These are phyloP conservation scores for Calamus simplicifolius DNA, from an alignment of 176 grass and related monocot genomes.

Conservation along the genomic window DNA sequence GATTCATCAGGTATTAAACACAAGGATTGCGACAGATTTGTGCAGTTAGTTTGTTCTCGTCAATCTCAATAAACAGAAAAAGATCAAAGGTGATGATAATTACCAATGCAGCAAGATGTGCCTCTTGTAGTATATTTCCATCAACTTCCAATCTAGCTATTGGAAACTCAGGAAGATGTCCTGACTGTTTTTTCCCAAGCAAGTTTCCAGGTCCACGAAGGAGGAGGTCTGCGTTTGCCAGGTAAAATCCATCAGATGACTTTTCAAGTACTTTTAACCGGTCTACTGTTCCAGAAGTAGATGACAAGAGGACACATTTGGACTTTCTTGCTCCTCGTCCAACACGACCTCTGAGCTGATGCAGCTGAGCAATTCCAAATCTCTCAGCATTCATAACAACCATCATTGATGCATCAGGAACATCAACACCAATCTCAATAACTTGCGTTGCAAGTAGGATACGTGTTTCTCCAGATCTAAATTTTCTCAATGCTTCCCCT, in stretches of 20 bases:
- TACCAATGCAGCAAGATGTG: slow-evolving; percentile 78
- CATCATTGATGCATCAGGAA: slow-evolving; percentile 97
- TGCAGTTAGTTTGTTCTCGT: no score
- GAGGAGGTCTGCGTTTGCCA: slow-evolving; percentile 74
- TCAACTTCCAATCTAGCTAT: slow-evolving; percentile 91
- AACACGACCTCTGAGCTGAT: slow-evolving; percentile 84
- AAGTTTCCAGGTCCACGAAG: slow-evolving; percentile 81
- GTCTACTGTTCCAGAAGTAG: slow-evolving; percentile 38
- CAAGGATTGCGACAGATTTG: no score
- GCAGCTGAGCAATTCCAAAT: slow-evolving; percentile 85
- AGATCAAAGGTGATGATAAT: slow-evolving; percentile 1
- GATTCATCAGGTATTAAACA: no score
- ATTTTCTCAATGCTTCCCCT: slow-evolving; percentile 58
- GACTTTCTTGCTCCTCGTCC: slow-evolving; percentile 72
- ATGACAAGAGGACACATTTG: slow-evolving; percentile 65
- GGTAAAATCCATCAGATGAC: slow-evolving; percentile 78
- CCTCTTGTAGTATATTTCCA: slow-evolving; percentile 76
- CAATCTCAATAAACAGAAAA: background rate
- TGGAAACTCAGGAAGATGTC: slow-evolving; percentile 93
- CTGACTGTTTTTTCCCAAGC: slow-evolving; percentile 88
- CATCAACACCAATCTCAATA: slow-evolving; percentile 85
- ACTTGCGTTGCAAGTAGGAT: slow-evolving; percentile 85
- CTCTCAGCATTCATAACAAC: slow-evolving; percentile 86
- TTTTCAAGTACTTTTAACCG: slow-evolving; percentile 72
- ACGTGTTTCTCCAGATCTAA: slow-evolving; percentile 61